Evolutionary conservation across 768 basidiomycete species (phyloP).

Genomic region (Boletus rubescentipes): DNA sequence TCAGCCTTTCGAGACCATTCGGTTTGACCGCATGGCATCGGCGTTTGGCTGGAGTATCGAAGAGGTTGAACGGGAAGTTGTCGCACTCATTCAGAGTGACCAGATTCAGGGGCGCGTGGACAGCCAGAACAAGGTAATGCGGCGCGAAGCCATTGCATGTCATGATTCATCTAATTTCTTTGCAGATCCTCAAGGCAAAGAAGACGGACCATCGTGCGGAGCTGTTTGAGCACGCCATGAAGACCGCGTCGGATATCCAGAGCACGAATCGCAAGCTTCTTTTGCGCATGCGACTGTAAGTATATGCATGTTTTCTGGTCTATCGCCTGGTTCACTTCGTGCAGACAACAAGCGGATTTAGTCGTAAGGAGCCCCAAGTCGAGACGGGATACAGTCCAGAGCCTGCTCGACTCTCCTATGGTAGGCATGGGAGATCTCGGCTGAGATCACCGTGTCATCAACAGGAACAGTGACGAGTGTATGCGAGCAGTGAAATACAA

Average conservation of each 20-base stretch:
- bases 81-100: slow-evolving; percentile 73
- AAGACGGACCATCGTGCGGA: slow-evolving; percentile 77
- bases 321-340: not conserved
- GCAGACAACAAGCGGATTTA: slow-evolving; percentile 79
- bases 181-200: slow-evolving; percentile 75
- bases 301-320: slow-evolving; percentile 3
- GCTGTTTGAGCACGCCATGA: slow-evolving; percentile 73
- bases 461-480: not conserved
- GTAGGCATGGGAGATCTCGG: slow-evolving; percentile 11
- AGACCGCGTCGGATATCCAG: slow-evolving; percentile 70
- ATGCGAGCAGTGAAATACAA: slow-evolving; percentile 4
- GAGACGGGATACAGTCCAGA: slow-evolving; percentile 23
- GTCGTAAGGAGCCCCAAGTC: slow-evolving; percentile 64
- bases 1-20: slow-evolving; percentile 84
- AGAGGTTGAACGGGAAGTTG: slow-evolving; percentile 71
- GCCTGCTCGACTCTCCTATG: slow-evolving; percentile 16
- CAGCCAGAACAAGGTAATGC: slow-evolving; percentile 77
- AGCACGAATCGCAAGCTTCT: slow-evolving; percentile 73
- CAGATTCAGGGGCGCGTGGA: slow-evolving; percentile 84
- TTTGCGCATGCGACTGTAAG: slow-evolving; percentile 82
- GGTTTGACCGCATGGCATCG: slow-evolving; percentile 76
- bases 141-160: not conserved
- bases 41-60: slow-evolving; percentile 84
- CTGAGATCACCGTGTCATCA: slow-evolving; percentile 1
- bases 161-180: not conserved